Base-by-base conservation (phyloP, 176 grass and related monocot genomes). In the Thinopyrum elongatum region DNA sequence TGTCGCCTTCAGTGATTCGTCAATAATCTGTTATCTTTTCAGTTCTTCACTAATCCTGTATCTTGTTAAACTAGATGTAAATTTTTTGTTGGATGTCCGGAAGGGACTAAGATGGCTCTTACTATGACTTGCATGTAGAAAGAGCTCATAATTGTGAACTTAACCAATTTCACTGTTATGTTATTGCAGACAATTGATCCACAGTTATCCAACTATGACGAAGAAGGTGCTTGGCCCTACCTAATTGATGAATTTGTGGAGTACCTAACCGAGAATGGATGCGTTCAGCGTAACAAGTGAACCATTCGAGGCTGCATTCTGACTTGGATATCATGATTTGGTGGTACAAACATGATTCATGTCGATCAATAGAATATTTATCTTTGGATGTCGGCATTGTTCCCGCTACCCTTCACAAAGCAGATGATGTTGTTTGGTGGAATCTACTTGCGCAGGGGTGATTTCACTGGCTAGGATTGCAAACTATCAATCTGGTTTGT, bases 211-310 rank as follows among this genome's bases (percentile, higher is more conserved):
- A 97, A 99, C 85, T 99, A 93, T 1, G 97, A 99, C 0, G 94
- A 92, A 71, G 94, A 99, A 83, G 97, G 97, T 65, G 97, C 97
- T 74, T 99, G 97, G 97, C 97, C 97, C 33, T 99, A 99, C 84
- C 90, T 99, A 62, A 94, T 99, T 76, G 97, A 99, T 39, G 97
- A 99, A 83, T 99, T 99, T 49, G 97, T 99, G 65, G 97, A 99
- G 44, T 99, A 97, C 81, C 77, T 99, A 78, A 90, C 82, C 2
- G 97, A 94, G 87, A 99, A 92, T 61, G 94, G 89, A 34, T 88
- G 92, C 10, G 92, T 91, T 33, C 97, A 89, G 29, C 82, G 53
- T 47, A 91, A 86, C 41, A 91, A 87, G 44, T 86, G 77, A 99
- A 87, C 67, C n/a, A 5, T 9, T 8, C 39, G 70, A 85, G 51